Conservation (phyloP, 352 stramenopile genomes). For the Pythium phragmitis region DNA sequence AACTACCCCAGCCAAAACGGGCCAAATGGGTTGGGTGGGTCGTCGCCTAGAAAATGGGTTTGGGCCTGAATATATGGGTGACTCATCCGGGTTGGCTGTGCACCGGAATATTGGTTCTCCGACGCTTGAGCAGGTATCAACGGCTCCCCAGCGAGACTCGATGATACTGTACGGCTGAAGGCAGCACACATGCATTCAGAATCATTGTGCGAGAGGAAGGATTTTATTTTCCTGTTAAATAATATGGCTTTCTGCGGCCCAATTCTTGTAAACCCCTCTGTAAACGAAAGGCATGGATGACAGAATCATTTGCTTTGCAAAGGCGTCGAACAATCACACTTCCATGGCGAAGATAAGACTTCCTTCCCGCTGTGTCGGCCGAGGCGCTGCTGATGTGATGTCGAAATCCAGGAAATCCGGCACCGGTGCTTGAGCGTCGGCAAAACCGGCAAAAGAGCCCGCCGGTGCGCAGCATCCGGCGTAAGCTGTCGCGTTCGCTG, state of each 20-base stretch:
- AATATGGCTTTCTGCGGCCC: not conserved
- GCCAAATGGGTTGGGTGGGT: not conserved
- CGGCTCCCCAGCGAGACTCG: not conserved
- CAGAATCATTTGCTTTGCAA: not conserved
- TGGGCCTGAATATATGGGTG: not conserved
- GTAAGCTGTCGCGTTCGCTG: not conserved
- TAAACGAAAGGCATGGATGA: not conserved
- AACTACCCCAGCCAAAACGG: not conserved
- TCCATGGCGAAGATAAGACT: conserved; percentile 28
- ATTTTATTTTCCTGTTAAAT: conserved; percentile 3
- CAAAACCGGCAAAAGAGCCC: conserved; percentile 19
- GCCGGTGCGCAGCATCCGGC: conserved; percentile 15
- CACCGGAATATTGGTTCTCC: not conserved
- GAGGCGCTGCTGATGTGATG: conserved; percentile 1
- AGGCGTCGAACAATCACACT: conserved; percentile 5
- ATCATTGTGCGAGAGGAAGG: not conserved
- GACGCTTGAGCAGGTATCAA: not conserved
- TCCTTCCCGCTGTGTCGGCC: conserved; percentile 11
- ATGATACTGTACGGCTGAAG: not conserved
- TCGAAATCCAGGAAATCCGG: conserved; percentile 8
- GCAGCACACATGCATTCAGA: not conserved
- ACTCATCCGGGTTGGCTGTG: not conserved
- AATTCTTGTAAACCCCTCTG: not conserved
- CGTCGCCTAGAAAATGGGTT: no score
- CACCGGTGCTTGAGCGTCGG: not conserved